Evolutionary conservation across 768 basidiomycete genomes (phyloP), one percentile per base, ranked within the genome.

Genomic region (Lentinula detonsa): DNA sequence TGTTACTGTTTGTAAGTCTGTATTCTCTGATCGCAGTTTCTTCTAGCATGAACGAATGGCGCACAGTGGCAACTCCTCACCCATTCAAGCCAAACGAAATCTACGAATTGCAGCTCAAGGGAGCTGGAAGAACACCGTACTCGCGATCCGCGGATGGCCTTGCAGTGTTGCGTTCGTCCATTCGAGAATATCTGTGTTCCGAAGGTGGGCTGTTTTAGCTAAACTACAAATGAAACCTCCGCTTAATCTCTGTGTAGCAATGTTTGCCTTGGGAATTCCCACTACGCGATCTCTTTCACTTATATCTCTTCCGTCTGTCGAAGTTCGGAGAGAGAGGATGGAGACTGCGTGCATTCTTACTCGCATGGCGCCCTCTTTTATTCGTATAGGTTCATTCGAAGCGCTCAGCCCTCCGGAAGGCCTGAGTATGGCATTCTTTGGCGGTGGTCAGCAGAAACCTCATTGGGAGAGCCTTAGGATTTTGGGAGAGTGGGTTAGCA

Each of bases 41-140:
- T n/a, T 37, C 50, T 63, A 23, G 58, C 46, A 48, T 33, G 63
- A 52, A 53, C 40, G 23, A 4, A 8, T 54, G 11, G 7, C 13
- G 16, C 15, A 33, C 62, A 93, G 91, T 92, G 60, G 86, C 86
- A n/a, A 93, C 92, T 0, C 85, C 89, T 0, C 86, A 91, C 62
- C 86, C 87, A 0, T 69, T 74, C 6, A 76, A 85, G 49, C 79
- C 82, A 2, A 75, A 82, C 16, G 67, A 78, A 4, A 75, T 76
- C 0, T 90, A 87, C 67, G 97, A 99, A 68, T 78, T 99, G 8
- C 97, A 98, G 72, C 83, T 99, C 65, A 99, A 98, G 71, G 97
- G 97, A 1, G 85, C 88, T 0, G 97, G 97, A 0, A 81, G 97
- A 10, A 98, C 96, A 1, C 95, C 97, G 0, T 98, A 95, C 75